These are phyloP conservation scores for Solanum gandarillasii DNA, from an alignment of 257 asterid genomes.

Conservation along the genomic window DNA sequence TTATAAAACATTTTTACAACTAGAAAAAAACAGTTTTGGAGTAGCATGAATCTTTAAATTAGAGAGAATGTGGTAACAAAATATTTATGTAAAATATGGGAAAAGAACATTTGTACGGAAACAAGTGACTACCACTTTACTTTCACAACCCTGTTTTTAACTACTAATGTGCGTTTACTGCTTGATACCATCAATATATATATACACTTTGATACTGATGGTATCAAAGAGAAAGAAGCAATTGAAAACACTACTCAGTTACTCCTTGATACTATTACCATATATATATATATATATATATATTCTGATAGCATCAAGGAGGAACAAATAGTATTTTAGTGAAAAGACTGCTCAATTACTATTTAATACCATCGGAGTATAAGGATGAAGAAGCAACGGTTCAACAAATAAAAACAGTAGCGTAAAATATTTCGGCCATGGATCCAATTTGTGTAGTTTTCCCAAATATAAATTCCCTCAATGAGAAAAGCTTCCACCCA, in stretches of 20 bases:
- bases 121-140: neutral
- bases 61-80: neutral
- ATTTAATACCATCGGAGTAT: no score
- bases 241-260: neutral
- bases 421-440: neutral
- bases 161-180: neutral
- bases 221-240: neutral
- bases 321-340: no score
- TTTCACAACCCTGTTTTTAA: neutral
- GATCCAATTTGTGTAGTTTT: neutral
- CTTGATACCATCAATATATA: no score
- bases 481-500: neutral
- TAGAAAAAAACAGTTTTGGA: neutral
- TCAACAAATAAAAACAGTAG: neutral
- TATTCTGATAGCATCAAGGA: no score
- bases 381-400: neutral
- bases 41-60: neutral
- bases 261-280: no score
- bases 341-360: no score
- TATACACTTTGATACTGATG: neutral
- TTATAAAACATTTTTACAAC: neutral
- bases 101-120: neutral
- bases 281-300: no score
- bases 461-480: neutral
- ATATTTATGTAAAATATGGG: neutral